These are phyloP conservation scores for Ophiosphaerella herpotricha DNA, from an alignment of 2,329 filamentous ascomycete genomes.

Conservation along the genomic window DNA sequence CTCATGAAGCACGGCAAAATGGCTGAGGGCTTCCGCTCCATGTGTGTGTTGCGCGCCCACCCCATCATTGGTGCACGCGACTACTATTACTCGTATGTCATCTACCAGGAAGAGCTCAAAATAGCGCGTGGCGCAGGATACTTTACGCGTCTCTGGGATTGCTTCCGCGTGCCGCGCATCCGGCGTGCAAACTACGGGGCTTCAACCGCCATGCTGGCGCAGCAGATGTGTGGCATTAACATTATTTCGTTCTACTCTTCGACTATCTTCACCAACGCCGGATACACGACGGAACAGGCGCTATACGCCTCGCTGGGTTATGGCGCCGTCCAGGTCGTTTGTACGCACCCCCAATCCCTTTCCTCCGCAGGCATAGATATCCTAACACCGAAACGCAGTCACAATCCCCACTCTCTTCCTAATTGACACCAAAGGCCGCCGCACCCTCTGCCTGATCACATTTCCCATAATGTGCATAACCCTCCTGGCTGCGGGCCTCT, in stretches of 20 bases:
- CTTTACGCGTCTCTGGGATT: constrained; percentile 53
- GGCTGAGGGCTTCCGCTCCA: constrained; percentile 54
- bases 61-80: constrained; percentile 44
- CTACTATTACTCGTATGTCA: constrained; percentile 45
- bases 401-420: constrained; percentile 45
- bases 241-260: constrained; percentile 82
- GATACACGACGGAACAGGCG: constrained; percentile 33
- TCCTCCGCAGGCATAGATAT: no score
- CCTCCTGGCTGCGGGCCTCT: constrained; percentile 42
- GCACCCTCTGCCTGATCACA: constrained; percentile 39
- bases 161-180: constrained; percentile 49
- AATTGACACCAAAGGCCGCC: constrained; percentile 46
- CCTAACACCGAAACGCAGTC: neutral
- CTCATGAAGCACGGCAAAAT: constrained; percentile 44
- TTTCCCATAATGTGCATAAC: constrained; percentile 46
- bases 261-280: constrained; percentile 65
- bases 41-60: constrained; percentile 48
- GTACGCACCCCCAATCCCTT: no score
- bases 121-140: constrained; percentile 41
- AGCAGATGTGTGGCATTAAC: constrained; percentile 60
- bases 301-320: constrained; percentile 45
- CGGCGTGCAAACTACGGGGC: constrained; percentile 46
- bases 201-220: constrained; percentile 48
- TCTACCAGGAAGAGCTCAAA: constrained; percentile 42
- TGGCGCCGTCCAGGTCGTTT: constrained; percentile 43